Evolutionary conservation across 2,329 filamentous ascomycete species (phyloP).

Genomic region (Bipolaris gigantea): DNA sequence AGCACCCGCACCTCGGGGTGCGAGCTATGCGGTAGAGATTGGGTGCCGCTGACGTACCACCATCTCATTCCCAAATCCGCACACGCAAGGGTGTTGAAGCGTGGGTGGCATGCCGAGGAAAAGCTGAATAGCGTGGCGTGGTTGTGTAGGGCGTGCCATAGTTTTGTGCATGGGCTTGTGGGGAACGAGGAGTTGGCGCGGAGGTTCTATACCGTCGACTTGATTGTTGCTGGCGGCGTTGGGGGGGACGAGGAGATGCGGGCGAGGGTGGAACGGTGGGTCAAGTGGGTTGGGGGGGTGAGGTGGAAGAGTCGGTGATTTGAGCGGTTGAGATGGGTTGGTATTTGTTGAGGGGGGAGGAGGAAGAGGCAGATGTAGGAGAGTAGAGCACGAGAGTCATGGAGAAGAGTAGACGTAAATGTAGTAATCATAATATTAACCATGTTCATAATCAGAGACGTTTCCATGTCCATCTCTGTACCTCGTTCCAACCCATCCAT

Average conservation of each 20-base stretch:
- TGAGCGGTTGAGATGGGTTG: no score
- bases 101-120: constrained; percentile 77
- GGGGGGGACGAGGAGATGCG: constrained; percentile 62
- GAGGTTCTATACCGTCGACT: constrained; percentile 72
- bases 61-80: constrained; percentile 80
- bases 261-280: constrained; percentile 72
- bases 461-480: no score
- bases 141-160: constrained; percentile 83
- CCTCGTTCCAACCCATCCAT: no score
- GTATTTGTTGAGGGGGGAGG: no score
- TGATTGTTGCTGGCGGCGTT: constrained; percentile 71
- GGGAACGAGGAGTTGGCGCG: constrained; percentile 76
- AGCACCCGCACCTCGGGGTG: constrained; percentile 61
- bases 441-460: no score
- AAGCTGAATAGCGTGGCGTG: constrained; percentile 80
- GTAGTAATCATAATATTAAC: background rate
- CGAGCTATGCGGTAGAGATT: constrained; percentile 75
- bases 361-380: no score
- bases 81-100: constrained; percentile 74
- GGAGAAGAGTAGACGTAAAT: background rate
- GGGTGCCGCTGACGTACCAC: constrained; percentile 79
- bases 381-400: background rate
- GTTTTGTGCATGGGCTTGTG: constrained; percentile 75
- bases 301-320: constrained; percentile 70
- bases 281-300: constrained; percentile 70